Percentiles rank a stretch among this genome's conserved stretches.
phyloP scores from a whole-genome alignment of 768 basidiomycete species.

The Sistotremastrum niveocremeum region DNA sequence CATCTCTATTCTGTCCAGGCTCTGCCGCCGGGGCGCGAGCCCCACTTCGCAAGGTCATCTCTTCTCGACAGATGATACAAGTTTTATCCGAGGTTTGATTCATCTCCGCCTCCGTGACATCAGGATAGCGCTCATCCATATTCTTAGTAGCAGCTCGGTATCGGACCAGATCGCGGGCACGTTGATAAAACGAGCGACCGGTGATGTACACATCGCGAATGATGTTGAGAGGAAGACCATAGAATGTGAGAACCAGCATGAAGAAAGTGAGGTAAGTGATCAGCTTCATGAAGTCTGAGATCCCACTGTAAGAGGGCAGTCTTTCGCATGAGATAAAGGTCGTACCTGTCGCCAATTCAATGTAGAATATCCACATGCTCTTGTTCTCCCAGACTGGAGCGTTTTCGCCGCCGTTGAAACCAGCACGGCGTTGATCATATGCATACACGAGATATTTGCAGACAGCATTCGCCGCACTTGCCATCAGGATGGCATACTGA shows the following conservation, averaged over 20 bases:
- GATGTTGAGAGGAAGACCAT: constrained; percentile 92
- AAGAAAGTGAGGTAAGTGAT: constrained; percentile 90
- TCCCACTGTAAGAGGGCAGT: background rate
- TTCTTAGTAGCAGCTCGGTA: constrained; percentile 91
- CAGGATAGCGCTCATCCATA: constrained; percentile 92
- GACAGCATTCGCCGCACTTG: constrained; percentile 62
- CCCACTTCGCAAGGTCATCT: constrained; percentile 48
- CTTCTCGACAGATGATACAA: constrained; percentile 97
- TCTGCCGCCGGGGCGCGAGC: constrained; percentile 5
- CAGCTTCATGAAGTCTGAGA: constrained; percentile 82
- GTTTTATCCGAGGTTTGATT: constrained; percentile 72
- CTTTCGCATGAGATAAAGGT: constrained; percentile 1
- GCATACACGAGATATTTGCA: constrained; percentile 74
- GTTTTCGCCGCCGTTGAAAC: constrained; percentile 65
- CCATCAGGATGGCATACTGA: constrained; percentile 82
- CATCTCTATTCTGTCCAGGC: constrained; percentile 26
- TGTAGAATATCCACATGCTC: constrained; percentile 93
- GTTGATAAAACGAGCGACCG: constrained; percentile 78
- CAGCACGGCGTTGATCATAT: constrained; percentile 71
- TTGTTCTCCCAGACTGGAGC: constrained; percentile 95
- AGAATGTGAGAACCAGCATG: constrained; percentile 83
- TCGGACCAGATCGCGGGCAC: constrained; percentile 76
- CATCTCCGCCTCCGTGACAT: constrained; percentile 81
- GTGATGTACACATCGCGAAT: constrained; percentile 96
- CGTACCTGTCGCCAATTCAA: constrained; percentile 82